phyloP scores from a whole-genome alignment of 2,329 filamentous ascomycete genomes.

The Ceratocystiopsis minuta region DNA sequence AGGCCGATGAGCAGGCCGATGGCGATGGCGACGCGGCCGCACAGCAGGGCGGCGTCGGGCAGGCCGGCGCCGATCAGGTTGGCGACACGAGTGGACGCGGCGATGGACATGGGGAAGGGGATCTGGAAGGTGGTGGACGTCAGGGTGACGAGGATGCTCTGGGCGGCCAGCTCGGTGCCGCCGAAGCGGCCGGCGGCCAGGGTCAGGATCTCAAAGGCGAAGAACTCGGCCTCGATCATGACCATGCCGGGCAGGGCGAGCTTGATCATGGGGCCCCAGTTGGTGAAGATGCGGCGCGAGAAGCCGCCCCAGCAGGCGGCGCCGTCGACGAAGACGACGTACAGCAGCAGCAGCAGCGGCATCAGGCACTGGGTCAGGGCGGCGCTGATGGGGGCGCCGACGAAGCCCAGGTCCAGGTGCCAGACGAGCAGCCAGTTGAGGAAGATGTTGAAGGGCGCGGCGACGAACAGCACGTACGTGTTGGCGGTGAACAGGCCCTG shows the following conservation, averaged over 20 bases:
- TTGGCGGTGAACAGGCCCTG: conserved; percentile 69
- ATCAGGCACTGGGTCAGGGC: conserved; percentile 58
- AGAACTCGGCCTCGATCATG: conserved; percentile 87
- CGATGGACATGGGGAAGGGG: conserved; percentile 80
- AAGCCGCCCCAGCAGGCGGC: conserved; percentile 69
- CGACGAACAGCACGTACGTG: conserved; percentile 58
- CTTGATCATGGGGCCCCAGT: conserved; percentile 72
- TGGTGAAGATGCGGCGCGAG: conserved; percentile 46
- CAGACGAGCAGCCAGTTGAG: conserved; percentile 69
- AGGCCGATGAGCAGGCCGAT: conserved; percentile 54
- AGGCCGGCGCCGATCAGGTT: conserved; percentile 83
- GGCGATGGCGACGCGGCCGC: conserved; percentile 56
- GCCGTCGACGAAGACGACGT: conserved; percentile 54
- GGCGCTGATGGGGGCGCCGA: conserved; percentile 64
- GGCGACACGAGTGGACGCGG: conserved; percentile 71
- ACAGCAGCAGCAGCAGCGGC: conserved; percentile 52
- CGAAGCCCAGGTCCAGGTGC: conserved; percentile 48
- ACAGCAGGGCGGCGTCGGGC: conserved; percentile 60
- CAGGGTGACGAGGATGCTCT: conserved; percentile 67
- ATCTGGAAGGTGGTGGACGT: conserved; percentile 74
- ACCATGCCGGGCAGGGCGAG: conserved; percentile 77
- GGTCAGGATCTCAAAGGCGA: conserved; percentile 83
- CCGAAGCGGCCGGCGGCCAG: conserved; percentile 67
- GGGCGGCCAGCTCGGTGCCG: conserved; percentile 64
- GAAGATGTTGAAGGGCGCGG: conserved; percentile 58